These are phyloP conservation scores for Filobasidium floriforme DNA, from an alignment of 768 basidiomycete genomes.

Conservation along the genomic window DNA sequence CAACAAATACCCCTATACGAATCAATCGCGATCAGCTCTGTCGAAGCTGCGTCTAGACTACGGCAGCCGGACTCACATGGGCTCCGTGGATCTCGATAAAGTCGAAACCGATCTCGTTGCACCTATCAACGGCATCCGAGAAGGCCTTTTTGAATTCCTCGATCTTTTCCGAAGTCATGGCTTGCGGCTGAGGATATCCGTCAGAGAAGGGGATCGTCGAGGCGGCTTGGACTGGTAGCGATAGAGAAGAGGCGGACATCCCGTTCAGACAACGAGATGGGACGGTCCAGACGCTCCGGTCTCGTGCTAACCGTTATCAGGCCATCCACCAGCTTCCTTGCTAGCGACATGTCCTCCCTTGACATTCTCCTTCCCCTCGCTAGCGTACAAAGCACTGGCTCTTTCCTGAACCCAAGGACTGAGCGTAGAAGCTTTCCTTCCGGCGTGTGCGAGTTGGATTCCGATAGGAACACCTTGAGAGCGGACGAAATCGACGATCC, in stretches of 20 bases:
- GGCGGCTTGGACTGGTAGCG: conserved; percentile 57
- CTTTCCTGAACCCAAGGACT: conserved; percentile 58
- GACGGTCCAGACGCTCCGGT: neutral
- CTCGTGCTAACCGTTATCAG: conserved; percentile 52
- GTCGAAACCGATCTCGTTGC: conserved; percentile 54
- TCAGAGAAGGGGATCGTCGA: conserved; percentile 55
- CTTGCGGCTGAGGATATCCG: conserved; percentile 55
- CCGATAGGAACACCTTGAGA: conserved; percentile 64
- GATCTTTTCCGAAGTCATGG: conserved; percentile 55
- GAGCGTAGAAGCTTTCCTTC: conserved; percentile 66
- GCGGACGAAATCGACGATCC: conserved; percentile 67
- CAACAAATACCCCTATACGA: conserved; percentile 48
- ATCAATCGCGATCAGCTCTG: conserved; percentile 44
- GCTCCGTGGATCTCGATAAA: conserved; percentile 43
- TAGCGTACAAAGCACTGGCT: conserved; percentile 12
- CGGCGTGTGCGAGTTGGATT: conserved; percentile 72
- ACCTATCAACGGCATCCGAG: conserved; percentile 34
- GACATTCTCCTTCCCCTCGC: conserved; percentile 26
- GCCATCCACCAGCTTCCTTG: conserved; percentile 63
- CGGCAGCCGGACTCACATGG: conserved; percentile 23
- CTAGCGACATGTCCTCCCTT: conserved; percentile 45
- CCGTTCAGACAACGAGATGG: neutral
- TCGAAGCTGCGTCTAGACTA: neutral
- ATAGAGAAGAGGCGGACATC: conserved; percentile 43
- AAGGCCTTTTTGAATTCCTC: conserved; percentile 58